Evolutionary conservation across 23 red algal genomes (phyloP).

Genomic region (Gracilaria domingensis): DNA sequence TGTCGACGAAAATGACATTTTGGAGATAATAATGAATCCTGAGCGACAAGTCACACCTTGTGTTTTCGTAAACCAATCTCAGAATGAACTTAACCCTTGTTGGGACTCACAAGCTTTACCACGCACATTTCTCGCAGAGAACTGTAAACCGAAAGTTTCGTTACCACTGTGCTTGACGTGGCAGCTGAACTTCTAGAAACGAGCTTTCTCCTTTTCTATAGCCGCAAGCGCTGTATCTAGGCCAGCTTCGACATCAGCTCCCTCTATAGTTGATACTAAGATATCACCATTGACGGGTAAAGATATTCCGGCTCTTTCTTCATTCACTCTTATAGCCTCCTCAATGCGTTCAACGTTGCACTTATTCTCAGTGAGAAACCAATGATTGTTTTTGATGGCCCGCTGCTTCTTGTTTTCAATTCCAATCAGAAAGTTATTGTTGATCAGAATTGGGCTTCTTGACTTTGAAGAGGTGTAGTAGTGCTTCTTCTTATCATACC

Average conservation of each 20-base stretch:
- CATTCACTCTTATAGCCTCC: slow-evolving; percentile 41
- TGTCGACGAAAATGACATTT: too few relatives aligned
- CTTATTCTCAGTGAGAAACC: slow-evolving; percentile 54
- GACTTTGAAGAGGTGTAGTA: slow-evolving; percentile 47
- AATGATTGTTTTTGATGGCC: slow-evolving; percentile 54
- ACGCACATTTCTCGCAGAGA: too few relatives aligned
- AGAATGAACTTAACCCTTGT: too few relatives aligned
- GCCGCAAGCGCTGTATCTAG: slow-evolving; percentile 57
- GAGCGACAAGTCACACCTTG: too few relatives aligned
- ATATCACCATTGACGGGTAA: not conserved
- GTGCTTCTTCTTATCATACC: slow-evolving; percentile 66
- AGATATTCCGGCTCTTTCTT: slow-evolving; percentile 4
- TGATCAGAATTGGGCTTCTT: slow-evolving; percentile 66
- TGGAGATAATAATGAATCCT: too few relatives aligned
- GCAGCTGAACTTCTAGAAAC: not conserved
- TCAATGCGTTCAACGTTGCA: slow-evolving; percentile 48
- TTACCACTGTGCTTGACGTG: not conserved
- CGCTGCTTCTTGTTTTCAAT: slow-evolving; percentile 72
- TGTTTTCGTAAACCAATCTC: too few relatives aligned
- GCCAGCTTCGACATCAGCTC: slow-evolving; percentile 56
- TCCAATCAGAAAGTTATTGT: slow-evolving; percentile 84
- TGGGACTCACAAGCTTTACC: too few relatives aligned
- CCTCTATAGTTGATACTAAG: not conserved
- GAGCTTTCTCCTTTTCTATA: slow-evolving; percentile 35
- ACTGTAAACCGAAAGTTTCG: too few relatives aligned